Percentiles rank a stretch among this genome's conserved stretches.
Conservation (phyloP, 1,284 basidiomycete species). For the Cerioporus squamosus region DNA sequence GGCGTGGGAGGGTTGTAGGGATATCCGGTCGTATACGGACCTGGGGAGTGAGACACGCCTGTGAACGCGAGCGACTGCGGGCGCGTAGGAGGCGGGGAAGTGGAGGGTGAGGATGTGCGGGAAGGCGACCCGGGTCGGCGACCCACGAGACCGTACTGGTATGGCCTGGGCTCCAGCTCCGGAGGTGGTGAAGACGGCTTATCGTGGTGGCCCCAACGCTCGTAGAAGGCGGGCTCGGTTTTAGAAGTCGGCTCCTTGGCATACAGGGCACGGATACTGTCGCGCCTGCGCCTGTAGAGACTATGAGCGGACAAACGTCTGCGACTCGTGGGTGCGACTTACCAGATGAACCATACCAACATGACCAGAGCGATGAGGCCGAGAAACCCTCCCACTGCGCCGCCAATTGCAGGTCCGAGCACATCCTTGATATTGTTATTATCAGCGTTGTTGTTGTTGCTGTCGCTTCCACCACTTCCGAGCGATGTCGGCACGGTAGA, state of each 20-base stretch:
- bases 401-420: conserved; percentile 32
- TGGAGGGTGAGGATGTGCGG: conserved; percentile 12
- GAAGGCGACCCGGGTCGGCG: conserved; percentile 21
- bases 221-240: conserved; percentile 14
- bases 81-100: conserved; percentile 19
- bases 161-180: conserved; percentile 30
- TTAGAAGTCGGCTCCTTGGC: conserved; percentile 7
- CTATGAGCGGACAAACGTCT: background rate
- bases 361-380: conserved; percentile 29
- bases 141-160: conserved; percentile 34
- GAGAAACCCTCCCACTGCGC: conserved; percentile 34
- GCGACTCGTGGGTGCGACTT: background rate
- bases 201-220: conserved; percentile 1
- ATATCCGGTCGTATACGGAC: background rate
- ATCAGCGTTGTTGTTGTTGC: conserved; percentile 3
- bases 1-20: background rate
- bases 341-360: conserved; percentile 32
- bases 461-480: background rate
- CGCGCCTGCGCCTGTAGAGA: conserved; percentile 20
- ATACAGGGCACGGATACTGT: conserved; percentile 7
- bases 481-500: conserved; percentile 8
- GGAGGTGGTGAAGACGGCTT: conserved; percentile 12
- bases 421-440: background rate
- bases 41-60: background rate
- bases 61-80: conserved; percentile 15